Evolutionary conservation across 352 stramenopile genomes (phyloP).

Genomic region (Globisporangium barbulae): DNA sequence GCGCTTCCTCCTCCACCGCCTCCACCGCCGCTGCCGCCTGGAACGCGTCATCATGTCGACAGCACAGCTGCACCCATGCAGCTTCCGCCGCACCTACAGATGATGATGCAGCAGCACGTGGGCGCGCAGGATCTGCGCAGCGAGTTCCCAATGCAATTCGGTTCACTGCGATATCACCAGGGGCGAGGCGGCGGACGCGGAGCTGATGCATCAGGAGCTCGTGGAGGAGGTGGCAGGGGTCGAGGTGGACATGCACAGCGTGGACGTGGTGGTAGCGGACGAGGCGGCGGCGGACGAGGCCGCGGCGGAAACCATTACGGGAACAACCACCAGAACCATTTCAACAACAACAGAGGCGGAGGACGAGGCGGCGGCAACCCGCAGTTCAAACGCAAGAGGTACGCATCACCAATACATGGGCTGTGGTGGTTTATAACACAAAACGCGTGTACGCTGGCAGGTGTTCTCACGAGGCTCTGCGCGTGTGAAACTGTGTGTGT

Average conservation of each 20-base stretch:
- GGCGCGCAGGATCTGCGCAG: constrained; percentile 10
- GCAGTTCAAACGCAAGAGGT: constrained; percentile 50
- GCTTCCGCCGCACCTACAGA: constrained; percentile 46
- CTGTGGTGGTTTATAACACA: background rate
- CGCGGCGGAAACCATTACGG: constrained; percentile 23
- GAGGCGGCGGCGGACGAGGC: constrained; percentile 18
- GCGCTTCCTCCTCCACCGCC: constrained; percentile 14
- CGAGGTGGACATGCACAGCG: constrained; percentile 9
- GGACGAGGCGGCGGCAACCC: constrained; percentile 11
- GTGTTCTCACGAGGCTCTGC: constrained; percentile 5
- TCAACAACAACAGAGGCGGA: background rate
- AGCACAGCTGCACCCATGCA: constrained; percentile 3
- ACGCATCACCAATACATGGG: background rate
- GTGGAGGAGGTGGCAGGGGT: constrained; percentile 3
- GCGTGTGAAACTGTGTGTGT: background rate
- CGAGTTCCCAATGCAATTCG: constrained; percentile 15
- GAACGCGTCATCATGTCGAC: constrained; percentile 12
- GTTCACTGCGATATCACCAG: background rate
- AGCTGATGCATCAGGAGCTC: constrained; percentile 4
- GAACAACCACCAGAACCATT: constrained; percentile 15
- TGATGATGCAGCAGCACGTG: constrained; percentile 41
- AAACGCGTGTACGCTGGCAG: background rate
- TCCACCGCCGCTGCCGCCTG: constrained; percentile 18
- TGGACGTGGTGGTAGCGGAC: constrained; percentile 20
- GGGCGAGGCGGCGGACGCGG: background rate